Conservation (phyloP, 2,329 filamentous ascomycete species). For the Penicillium concentricum region DNA sequence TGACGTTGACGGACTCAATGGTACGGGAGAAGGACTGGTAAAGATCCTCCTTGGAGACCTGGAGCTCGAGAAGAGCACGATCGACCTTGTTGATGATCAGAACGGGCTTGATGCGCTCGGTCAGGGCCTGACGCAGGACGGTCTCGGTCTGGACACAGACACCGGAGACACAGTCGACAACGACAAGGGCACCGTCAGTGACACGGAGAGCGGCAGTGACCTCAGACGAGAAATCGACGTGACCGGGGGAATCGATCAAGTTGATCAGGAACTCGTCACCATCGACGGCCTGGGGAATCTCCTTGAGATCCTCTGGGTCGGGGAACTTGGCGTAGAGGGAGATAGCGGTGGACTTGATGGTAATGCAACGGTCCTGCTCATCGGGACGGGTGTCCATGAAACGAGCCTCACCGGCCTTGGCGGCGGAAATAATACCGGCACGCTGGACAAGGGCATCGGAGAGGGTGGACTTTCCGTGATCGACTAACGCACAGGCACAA, state of each 20-base stretch:
- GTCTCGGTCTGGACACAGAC: slow-evolving; percentile 99
- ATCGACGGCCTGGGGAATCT: slow-evolving; percentile 82
- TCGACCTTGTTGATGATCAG: slow-evolving; percentile 99
- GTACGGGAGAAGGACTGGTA: slow-evolving; percentile 99
- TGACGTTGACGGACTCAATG: slow-evolving; percentile 99
- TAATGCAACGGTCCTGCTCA: slow-evolving; percentile 99
- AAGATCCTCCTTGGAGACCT: slow-evolving; percentile 97
- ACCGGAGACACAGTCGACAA: slow-evolving; percentile 99
- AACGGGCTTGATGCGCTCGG: slow-evolving; percentile 99
- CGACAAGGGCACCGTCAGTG: slow-evolving; percentile 98
- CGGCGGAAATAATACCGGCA: slow-evolving; percentile 98
- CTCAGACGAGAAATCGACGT: slow-evolving; percentile 99
- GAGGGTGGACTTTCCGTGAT: slow-evolving; percentile 99
- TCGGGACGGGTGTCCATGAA: slow-evolving; percentile 96
- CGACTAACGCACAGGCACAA: slow-evolving; percentile 56
- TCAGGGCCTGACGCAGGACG: slow-evolving; percentile 95
- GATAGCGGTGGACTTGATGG: slow-evolving; percentile 99
- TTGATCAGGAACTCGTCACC: slow-evolving; percentile 99
- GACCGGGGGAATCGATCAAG: slow-evolving; percentile 98
- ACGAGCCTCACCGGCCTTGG: slow-evolving; percentile 92
- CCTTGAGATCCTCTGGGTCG: slow-evolving; percentile 85
- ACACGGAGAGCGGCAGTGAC: slow-evolving; percentile 99
- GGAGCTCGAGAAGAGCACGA: slow-evolving; percentile 97
- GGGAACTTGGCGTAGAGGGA: slow-evolving; percentile 87
- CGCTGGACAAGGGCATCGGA: slow-evolving; percentile 99